Evolutionary conservation across 106 monocot species (phyloP), one percentile per base, ranked within the genome.

Genomic region (Dioscorea zingiberensis): DNA sequence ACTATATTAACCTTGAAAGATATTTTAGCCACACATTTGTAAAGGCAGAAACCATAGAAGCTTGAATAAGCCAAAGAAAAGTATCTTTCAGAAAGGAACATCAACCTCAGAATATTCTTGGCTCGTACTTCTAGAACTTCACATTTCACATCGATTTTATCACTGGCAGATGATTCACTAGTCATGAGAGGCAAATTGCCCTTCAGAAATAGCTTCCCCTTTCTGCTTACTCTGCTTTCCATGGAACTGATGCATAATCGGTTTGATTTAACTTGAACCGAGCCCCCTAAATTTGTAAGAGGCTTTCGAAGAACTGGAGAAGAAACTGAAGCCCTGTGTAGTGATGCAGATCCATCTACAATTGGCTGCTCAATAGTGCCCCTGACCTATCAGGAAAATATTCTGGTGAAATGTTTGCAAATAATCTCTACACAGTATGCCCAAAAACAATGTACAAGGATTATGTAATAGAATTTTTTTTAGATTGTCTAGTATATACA

Each of bases 71-170:
- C 19, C 5, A 18, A 19, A 25, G 21, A 44, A 76, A 24, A 15
- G 12, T 32, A 26, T 30, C 47, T 10, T 21, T 21, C 24, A 68
- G 54, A 44, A 48, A 16, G 22, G 45, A 68, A n/a, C 64, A 74
- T 27, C 25, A 27, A 97, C 97, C 97, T 98, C 61, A 98, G 83
- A 63, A 87, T 69, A 74, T 93, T 92, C 78, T 98, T 98, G 11
- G 87, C 86, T 49, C 79, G 81, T 48, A 98, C 89, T 86, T 98
- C 93, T 47, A 98, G 71, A 61, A 93, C 77, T 78, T 98, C 97
- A 76, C 97, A 98, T 88, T 86, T 98, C 72, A 98, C 56, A 21
- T 89, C 88, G 53, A 98, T 83, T 77, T 84, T 87, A 76, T 98
- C 97, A 71, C 63, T 51, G 6, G 51, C 7, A 63, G 73, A 84